Evolutionary conservation across 805 yeast species (phyloP).

Genomic region (Candida maris): DNA sequence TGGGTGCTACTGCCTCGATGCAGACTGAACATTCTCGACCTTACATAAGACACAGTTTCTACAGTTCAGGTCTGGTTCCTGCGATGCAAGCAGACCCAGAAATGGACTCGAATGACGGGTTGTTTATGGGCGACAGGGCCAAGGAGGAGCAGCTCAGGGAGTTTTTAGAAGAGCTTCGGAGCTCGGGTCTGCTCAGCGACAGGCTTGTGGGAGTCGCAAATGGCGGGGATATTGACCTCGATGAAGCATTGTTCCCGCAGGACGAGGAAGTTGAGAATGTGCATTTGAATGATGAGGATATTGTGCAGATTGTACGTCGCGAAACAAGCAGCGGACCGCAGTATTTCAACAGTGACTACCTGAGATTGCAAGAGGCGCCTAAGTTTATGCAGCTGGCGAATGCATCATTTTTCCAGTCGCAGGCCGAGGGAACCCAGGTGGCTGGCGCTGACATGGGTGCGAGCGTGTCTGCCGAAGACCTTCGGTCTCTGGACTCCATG

Average conservation of each 20-base stretch:
- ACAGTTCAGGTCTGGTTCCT: slow-evolving; percentile 20
- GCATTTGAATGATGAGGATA: slow-evolving; percentile 34
- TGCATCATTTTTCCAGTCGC: slow-evolving; percentile 1
- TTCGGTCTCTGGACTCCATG: slow-evolving; percentile 12
- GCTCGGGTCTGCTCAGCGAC: slow-evolving; percentile 12
- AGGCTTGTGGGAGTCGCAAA: slow-evolving; percentile 5
- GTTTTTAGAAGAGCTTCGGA: slow-evolving; percentile 20
- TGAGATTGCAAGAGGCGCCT: slow-evolving; percentile 6
- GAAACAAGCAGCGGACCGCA: slow-evolving; percentile 9
- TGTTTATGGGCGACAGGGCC: slow-evolving; percentile 12
- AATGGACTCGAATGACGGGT: slow-evolving; percentile 7
- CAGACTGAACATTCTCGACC: slow-evolving; percentile 12
- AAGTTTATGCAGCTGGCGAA: slow-evolving; percentile 9
- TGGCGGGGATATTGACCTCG: slow-evolving; percentile 18
- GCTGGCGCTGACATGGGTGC: neutral
- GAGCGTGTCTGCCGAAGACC: slow-evolving; percentile 8
- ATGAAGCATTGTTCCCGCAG: slow-evolving; percentile 33
- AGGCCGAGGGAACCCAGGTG: neutral
- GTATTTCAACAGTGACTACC: slow-evolving; percentile 1
- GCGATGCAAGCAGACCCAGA: slow-evolving; percentile 3
- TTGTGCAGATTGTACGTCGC: slow-evolving; percentile 26
- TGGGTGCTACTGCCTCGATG: slow-evolving; percentile 17
- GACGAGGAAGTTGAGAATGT: slow-evolving; percentile 34
- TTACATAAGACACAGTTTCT: slow-evolving; percentile 19
- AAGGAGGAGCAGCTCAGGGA: slow-evolving; percentile 24